Percentiles rank a stretch among this genome's conserved stretches.
phyloP scores from a whole-genome alignment of 306 rosid genomes.

The Cicer yamashitae region DNA sequence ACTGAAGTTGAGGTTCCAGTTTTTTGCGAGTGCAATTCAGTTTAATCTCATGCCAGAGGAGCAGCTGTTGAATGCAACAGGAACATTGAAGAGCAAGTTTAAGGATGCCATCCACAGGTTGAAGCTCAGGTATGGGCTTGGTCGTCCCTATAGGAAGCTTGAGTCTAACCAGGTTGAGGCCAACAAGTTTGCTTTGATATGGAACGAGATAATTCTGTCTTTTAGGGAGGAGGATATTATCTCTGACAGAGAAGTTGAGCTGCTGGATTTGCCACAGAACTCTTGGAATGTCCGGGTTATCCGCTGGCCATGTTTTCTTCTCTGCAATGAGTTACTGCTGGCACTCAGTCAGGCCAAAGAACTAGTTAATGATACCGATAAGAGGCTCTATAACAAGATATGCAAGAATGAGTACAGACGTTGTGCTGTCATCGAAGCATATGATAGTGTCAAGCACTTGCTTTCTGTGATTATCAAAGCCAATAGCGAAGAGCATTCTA shows the following conservation, averaged over 20 bases:
- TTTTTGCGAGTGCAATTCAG: constrained; percentile 93
- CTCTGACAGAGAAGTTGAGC: constrained; percentile 85
- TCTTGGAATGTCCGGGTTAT: constrained; percentile 93
- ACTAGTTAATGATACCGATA: constrained; percentile 77
- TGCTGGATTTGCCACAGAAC: constrained; percentile 83
- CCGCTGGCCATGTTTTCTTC: constrained; percentile 96
- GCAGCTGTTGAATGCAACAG: constrained; percentile 80
- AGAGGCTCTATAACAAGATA: constrained; percentile 79
- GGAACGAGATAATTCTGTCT: constrained; percentile 88
- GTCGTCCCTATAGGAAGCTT: constrained; percentile 85
- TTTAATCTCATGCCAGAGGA: constrained; percentile 98
- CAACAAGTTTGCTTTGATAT: constrained; percentile 85
- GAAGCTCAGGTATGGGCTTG: constrained; percentile 95
- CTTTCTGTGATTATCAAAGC: constrained; percentile 65
- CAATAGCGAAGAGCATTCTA: constrained; percentile 84
- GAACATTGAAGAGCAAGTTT: constrained; percentile 76
- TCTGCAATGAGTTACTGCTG: constrained; percentile 91
- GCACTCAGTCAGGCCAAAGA: constrained; percentile 97
- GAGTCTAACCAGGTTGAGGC: constrained; percentile 93
- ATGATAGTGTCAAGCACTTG: constrained; percentile 78
- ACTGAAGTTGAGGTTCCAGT: constrained; percentile 91
- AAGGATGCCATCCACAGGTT: constrained; percentile 88
- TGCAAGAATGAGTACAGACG: constrained; percentile 93
- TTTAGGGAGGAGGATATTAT: constrained; percentile 97
- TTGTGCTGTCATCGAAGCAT: constrained; percentile 89